Evolutionary conservation across 805 yeast species (phyloP).

Genomic region (Suhomyces sp.): DNA sequence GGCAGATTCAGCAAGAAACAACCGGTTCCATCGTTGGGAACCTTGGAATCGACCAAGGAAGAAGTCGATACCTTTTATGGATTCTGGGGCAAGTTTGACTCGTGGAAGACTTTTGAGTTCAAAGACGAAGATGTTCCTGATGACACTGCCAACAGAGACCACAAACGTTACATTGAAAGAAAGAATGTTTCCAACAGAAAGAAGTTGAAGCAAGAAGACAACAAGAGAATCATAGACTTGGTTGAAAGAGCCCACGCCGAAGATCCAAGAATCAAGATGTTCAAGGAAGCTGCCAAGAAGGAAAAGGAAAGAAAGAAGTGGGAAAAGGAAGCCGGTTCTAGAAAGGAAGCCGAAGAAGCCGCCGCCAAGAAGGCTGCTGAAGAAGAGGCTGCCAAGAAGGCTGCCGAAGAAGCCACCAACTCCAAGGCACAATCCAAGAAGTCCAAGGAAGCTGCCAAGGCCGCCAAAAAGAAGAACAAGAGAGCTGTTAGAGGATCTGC

Average conservation of each 20-base stretch:
- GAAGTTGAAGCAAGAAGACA: constrained; percentile 97
- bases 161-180: constrained; percentile 97
- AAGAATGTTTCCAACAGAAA: constrained; percentile 95
- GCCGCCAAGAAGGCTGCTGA: constrained; percentile 84
- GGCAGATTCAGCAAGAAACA: constrained; percentile 88
- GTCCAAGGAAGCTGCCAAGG: constrained; percentile 94
- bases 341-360: constrained; percentile 94
- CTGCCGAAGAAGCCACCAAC: constrained; percentile 65
- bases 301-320: constrained; percentile 94
- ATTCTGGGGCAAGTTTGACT: constrained; percentile 91
- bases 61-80: constrained; percentile 86
- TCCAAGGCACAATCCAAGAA: constrained; percentile 65
- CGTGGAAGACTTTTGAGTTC: constrained; percentile 98
- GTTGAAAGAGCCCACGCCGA: constrained; percentile 85
- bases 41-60: constrained; percentile 59
- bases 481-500: constrained; percentile 77
- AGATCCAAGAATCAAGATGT: constrained; percentile 92
- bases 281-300: constrained; percentile 91
- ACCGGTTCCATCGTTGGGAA: constrained; percentile 85
- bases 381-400: constrained; percentile 73
- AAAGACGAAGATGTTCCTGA: constrained; percentile 99
- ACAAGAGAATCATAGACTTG: constrained; percentile 78
- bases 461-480: constrained; percentile 97
- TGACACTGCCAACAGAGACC: constrained; percentile 98
- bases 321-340: constrained; percentile 97